Conservation (phyloP, 31 red algal genomes). For the Asparagopsis taxiformis region DNA sequence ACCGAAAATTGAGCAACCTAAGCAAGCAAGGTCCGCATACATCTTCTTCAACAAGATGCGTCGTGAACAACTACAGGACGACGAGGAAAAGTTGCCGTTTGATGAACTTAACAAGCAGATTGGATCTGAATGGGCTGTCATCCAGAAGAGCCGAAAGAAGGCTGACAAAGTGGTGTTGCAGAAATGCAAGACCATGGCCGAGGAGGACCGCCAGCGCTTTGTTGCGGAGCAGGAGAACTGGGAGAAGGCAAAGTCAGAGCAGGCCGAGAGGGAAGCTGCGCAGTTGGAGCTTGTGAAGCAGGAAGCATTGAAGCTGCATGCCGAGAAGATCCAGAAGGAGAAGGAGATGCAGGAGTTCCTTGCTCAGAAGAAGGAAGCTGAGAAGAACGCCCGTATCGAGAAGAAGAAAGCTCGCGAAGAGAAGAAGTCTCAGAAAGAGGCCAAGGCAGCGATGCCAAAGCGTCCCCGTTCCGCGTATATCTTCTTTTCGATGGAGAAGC, state of each 20-base stretch:
- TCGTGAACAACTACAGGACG: too few species aligned
- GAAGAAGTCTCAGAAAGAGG: conserved; percentile 48
- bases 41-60: too few species aligned
- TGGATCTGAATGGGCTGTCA: conserved; percentile 17
- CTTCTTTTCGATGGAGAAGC: conserved; percentile 33
- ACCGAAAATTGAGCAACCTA: too few species aligned
- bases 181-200: conserved; percentile 22
- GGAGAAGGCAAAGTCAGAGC: too few species aligned
- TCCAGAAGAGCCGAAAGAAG: conserved; percentile 44
- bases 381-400: conserved; percentile 13
- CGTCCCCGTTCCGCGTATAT: conserved; percentile 39
- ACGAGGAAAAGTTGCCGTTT: not conserved
- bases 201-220: conserved; percentile 37
- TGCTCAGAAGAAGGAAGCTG: conserved; percentile 9
- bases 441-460: conserved; percentile 48
- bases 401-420: conserved; percentile 33
- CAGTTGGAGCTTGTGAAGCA: conserved; percentile 38
- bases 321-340: not conserved
- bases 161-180: conserved; percentile 26
- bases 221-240: conserved; percentile 12
- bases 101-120: conserved; percentile 14
- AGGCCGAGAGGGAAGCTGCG: conserved; percentile 11
- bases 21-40: too few species aligned
- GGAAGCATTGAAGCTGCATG: conserved; percentile 1
- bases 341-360: conserved; percentile 29